These are phyloP conservation scores for Colletotrichum musae DNA, from an alignment of 2,329 filamentous ascomycete genomes.

Conservation along the genomic window DNA sequence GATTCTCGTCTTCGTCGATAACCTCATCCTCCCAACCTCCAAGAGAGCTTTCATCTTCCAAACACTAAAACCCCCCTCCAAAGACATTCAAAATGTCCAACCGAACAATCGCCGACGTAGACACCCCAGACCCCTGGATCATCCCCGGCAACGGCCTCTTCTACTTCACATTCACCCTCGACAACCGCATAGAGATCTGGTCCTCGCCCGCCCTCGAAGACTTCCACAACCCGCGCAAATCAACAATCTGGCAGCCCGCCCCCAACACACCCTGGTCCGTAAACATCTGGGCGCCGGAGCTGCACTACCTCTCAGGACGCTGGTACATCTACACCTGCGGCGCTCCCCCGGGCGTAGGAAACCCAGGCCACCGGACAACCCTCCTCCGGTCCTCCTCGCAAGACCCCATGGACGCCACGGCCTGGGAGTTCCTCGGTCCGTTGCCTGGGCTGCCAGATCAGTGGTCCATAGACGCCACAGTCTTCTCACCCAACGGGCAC, in stretches of 20 bases:
- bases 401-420: conserved; percentile 55
- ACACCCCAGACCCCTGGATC: conserved; percentile 52
- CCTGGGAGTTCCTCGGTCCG: conserved; percentile 67
- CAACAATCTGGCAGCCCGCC: conserved; percentile 45
- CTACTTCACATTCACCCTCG: conserved; percentile 52
- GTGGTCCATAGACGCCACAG: conserved; percentile 69
- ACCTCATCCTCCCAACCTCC: neutral
- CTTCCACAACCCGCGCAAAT: conserved; percentile 46
- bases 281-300: conserved; percentile 45
- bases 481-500: conserved; percentile 62
- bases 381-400: conserved; percentile 58
- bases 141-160: conserved; percentile 45
- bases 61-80: neutral
- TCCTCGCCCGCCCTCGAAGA: conserved; percentile 48
- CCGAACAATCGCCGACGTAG: conserved; percentile 45
- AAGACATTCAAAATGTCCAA: conserved; percentile 47
- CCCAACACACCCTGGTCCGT: conserved; percentile 42
- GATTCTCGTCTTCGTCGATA: neutral
- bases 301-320: conserved; percentile 42
- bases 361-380: conserved; percentile 61
- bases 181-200: conserved; percentile 54
- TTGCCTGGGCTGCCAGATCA: conserved; percentile 61
- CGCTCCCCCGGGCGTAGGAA: conserved; percentile 59
- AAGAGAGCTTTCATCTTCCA: too few relatives aligned
- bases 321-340: conserved; percentile 56